Percentiles rank a stretch among this genome's conserved stretches.
Conservation (phyloP, 2,329 filamentous ascomycete species). For the Pleoardoris graminearum region DNA sequence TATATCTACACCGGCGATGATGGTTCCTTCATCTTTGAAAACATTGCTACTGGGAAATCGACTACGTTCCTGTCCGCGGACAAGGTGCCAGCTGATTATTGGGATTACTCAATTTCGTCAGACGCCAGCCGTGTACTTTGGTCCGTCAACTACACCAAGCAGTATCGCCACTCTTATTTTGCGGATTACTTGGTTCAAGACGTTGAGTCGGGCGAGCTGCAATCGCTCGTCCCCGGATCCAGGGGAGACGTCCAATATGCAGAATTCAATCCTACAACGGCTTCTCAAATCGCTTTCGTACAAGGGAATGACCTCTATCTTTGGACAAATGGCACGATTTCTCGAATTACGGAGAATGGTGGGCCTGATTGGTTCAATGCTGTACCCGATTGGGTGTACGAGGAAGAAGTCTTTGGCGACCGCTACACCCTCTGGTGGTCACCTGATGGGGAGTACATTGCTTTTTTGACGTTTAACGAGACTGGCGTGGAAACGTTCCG, state of each 20-base stretch:
- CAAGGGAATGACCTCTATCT: conserved; percentile 68
- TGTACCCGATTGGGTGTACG: conserved; percentile 67
- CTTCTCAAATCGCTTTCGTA: conserved; percentile 67
- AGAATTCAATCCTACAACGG: conserved; percentile 58
- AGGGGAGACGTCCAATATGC: conserved; percentile 70
- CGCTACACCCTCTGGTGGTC: conserved; percentile 61
- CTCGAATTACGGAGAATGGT: conserved; percentile 63
- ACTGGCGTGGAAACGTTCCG: conserved; percentile 69
- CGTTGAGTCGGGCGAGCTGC: conserved; percentile 58
- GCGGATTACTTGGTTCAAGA: conserved; percentile 69
- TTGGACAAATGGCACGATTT: conserved; percentile 57
- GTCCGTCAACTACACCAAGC: conserved; percentile 67
- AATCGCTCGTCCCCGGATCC: conserved; percentile 62
- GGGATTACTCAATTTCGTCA: conserved; percentile 64
- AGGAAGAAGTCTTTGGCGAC: conserved; percentile 61
- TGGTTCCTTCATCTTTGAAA: conserved; percentile 62
- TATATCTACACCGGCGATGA: conserved; percentile 59
- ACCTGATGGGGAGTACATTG: conserved; percentile 58
- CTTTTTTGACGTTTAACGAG: conserved; percentile 64
- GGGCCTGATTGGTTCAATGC: conserved; percentile 66
- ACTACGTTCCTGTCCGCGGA: conserved; percentile 62
- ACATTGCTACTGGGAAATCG: conserved; percentile 62
- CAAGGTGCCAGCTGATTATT: conserved; percentile 59
- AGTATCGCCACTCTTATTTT: conserved; percentile 70
- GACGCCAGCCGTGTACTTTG: conserved; percentile 64